Conservation (phyloP, 2,329 filamentous ascomycete genomes). For the Clonostachys chloroleuca region DNA sequence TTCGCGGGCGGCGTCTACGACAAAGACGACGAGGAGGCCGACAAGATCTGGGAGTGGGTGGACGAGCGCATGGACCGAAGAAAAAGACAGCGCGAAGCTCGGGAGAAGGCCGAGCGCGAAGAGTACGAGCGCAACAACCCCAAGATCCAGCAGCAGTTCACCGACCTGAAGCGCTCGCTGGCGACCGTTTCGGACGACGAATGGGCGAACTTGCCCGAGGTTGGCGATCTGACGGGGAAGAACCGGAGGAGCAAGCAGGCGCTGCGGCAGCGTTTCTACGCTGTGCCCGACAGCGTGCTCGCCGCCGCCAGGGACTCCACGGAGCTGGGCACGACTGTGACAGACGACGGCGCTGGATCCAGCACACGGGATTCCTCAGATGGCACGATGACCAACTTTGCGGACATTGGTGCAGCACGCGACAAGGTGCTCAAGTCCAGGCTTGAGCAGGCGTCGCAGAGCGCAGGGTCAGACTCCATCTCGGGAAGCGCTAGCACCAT, state of each 20-base stretch:
- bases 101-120: conserved; percentile 84
- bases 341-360: conserved; percentile 64
- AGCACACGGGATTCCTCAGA: conserved; percentile 49
- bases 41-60: conserved; percentile 91
- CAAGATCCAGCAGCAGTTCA: conserved; percentile 97
- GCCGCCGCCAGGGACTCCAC: conserved; percentile 76
- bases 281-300: conserved; percentile 92
- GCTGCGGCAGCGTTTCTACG: conserved; percentile 82
- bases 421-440: conserved; percentile 95
- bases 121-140: conserved; percentile 97
- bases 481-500: conserved; percentile 84
- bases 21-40: conserved; percentile 95
- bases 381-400: conserved; percentile 96
- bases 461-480: conserved; percentile 57
- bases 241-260: conserved; percentile 83
- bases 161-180: conserved; percentile 87
- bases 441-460: conserved; percentile 81
- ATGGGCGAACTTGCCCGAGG: conserved; percentile 92
- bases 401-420: conserved; percentile 91
- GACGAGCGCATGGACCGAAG: conserved; percentile 96
- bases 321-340: conserved; percentile 84
- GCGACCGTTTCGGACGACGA: conserved; percentile 89
- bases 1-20: conserved; percentile 96
- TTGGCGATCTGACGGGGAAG: conserved; percentile 93
- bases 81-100: conserved; percentile 88